These are phyloP conservation scores for Fistulinella cinereoalba DNA, from an alignment of 1,284 basidiomycete species.

Conservation along the genomic window DNA sequence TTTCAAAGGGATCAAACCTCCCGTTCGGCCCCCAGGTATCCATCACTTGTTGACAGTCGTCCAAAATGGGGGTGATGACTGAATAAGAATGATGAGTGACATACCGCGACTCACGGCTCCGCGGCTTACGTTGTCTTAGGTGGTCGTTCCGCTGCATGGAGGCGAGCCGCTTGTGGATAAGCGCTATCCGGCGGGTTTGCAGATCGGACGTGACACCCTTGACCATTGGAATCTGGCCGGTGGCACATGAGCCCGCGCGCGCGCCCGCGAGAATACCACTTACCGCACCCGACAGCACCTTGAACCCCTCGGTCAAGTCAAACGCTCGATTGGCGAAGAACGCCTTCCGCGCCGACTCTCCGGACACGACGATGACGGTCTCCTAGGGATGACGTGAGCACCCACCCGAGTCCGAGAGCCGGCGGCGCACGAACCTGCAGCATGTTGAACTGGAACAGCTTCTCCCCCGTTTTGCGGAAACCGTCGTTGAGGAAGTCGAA, in stretches of 20 bases:
- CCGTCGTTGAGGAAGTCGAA: conserved; percentile 70
- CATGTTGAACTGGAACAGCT: conserved; percentile 64
- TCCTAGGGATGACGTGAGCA: conserved; percentile 42
- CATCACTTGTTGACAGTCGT: conserved; percentile 58
- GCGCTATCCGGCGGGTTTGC: conserved; percentile 52
- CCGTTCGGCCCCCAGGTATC: conserved; percentile 60
- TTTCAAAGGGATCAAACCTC: conserved; percentile 65
- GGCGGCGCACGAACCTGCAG: conserved; percentile 39
- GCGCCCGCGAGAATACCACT: conserved; percentile 26
- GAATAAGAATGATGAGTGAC: conserved; percentile 14
- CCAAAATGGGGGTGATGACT: conserved; percentile 64
- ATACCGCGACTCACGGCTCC: conserved; percentile 4
- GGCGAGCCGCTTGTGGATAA: conserved; percentile 67
- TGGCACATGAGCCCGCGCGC: conserved; percentile 1
- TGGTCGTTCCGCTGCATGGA: conserved; percentile 58
- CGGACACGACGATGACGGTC: conserved; percentile 67
- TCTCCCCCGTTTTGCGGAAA: conserved; percentile 60
- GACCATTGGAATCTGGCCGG: conserved; percentile 64
- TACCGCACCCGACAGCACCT: conserved; percentile 70
- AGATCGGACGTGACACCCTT: conserved; percentile 69
- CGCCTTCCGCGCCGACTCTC: conserved; percentile 61
- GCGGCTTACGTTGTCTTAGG: conserved; percentile 52
- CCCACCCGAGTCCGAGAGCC: conserved; percentile 12
- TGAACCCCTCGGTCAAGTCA: conserved; percentile 73
- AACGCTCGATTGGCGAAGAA: conserved; percentile 67